These are phyloP conservation scores for Alternaria dauci DNA, from an alignment of 2,329 filamentous ascomycete species.

Conservation along the genomic window DNA sequence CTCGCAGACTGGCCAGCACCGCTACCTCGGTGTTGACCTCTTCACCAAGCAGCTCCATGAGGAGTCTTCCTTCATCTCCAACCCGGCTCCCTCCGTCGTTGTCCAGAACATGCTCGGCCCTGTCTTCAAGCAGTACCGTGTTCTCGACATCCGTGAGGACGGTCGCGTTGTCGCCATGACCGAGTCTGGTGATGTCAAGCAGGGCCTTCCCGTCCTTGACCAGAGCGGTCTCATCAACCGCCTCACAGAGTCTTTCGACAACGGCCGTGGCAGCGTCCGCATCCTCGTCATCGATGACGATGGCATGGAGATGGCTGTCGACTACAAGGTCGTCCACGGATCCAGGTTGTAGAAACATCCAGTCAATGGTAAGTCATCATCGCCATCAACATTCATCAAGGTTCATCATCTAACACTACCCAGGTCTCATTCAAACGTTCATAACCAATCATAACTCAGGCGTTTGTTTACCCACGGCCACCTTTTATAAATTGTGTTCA, in stretches of 20 bases:
- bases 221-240: slow-evolving; percentile 88
- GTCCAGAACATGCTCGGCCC: slow-evolving; percentile 99
- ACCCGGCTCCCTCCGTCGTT: slow-evolving; percentile 93
- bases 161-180: slow-evolving; percentile 92
- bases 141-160: slow-evolving; percentile 93
- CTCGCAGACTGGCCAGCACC: slow-evolving; percentile 97
- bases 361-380: slow-evolving; percentile 41
- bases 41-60: slow-evolving; percentile 99
- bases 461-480: slow-evolving; percentile 46
- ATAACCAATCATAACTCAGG: slow-evolving; percentile 43
- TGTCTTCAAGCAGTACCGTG: slow-evolving; percentile 99
- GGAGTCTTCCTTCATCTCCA: slow-evolving; percentile 97
- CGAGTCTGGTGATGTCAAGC: slow-evolving; percentile 98
- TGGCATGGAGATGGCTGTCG: slow-evolving; percentile 92
- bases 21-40: slow-evolving; percentile 98
- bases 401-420: slow-evolving; percentile 21
- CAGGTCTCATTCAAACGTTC: slow-evolving; percentile 41
- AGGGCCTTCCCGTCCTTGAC: slow-evolving; percentile 89
- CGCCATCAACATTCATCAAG: background rate
- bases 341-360: slow-evolving; percentile 64
- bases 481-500: slow-evolving; percentile 49
- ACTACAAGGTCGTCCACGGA: slow-evolving; percentile 97
- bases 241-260: slow-evolving; percentile 83
- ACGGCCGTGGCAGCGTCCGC: slow-evolving; percentile 91
- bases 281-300: slow-evolving; percentile 95